A percentile compares a stretch with the other conserved stretches of the same genome.
Conservation (phyloP, 1,284 basidiomycete species). For the Malassezia japonica region DNA sequence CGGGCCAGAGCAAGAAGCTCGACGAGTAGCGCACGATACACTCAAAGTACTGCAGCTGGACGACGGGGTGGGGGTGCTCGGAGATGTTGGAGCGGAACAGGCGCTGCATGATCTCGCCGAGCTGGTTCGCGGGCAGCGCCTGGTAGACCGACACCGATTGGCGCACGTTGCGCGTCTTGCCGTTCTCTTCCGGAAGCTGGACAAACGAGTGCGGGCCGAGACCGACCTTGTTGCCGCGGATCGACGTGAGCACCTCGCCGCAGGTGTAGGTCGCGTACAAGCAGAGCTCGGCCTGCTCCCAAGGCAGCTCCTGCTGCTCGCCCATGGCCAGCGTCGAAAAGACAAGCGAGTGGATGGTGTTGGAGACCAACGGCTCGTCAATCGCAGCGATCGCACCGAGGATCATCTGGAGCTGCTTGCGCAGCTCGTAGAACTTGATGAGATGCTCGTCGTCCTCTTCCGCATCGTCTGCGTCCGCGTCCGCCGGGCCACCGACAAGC, state of each 20-base stretch:
- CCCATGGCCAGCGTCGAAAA: conserved; percentile 64
- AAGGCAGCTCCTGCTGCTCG: conserved; percentile 58
- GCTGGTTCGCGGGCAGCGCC: conserved; percentile 65
- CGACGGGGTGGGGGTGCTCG: conserved; percentile 72
- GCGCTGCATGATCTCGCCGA: conserved; percentile 79
- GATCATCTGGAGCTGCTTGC: conserved; percentile 73
- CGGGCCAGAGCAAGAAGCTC: conserved; percentile 82
- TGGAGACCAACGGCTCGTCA: conserved; percentile 69
- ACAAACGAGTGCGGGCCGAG: conserved; percentile 41
- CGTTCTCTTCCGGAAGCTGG: conserved; percentile 25
- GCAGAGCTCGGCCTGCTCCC: conserved; percentile 90
- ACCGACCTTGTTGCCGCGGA: conserved; percentile 39
- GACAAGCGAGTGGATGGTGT: conserved; percentile 62
- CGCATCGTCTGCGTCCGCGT: conserved; percentile 67
- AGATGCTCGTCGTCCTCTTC: conserved; percentile 64
- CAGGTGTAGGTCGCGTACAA: conserved; percentile 85
- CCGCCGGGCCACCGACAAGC: conserved; percentile 53
- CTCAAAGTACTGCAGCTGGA: conserved; percentile 90
- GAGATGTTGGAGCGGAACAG: conserved; percentile 75
- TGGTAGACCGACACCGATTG: conserved; percentile 28
- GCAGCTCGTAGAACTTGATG: conserved; percentile 70
- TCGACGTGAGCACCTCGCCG: conserved; percentile 57
- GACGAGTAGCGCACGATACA: conserved; percentile 82
- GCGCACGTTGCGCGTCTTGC: conserved; percentile 32
- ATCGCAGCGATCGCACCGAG: conserved; percentile 71